phyloP scores from a whole-genome alignment of 1,284 basidiomycete species.

The Melampsora larici-populina region DNA sequence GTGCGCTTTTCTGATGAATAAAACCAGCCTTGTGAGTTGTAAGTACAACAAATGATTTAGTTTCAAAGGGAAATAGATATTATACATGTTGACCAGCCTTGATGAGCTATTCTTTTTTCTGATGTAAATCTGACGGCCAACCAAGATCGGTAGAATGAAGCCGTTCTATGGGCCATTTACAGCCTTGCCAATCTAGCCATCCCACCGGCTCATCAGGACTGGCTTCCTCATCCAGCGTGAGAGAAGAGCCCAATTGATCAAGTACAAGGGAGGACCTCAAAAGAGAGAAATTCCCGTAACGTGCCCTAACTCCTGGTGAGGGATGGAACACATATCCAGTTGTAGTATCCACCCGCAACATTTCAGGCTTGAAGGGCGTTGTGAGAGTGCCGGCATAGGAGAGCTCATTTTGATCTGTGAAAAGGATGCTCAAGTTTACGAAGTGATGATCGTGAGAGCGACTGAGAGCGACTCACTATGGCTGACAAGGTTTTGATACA shows the following conservation, averaged over 20 bases:
- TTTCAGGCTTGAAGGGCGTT: constrained; percentile 47
- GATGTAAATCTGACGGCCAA: background rate
- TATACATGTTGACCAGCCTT: no score
- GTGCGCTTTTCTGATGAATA: no score
- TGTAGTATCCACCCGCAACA: constrained; percentile 47
- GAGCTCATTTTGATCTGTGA: constrained; percentile 44
- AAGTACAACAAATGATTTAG: no score
- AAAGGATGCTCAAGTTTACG: background rate
- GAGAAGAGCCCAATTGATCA: constrained; percentile 46
- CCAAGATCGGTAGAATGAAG: background rate
- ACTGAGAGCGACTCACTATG: constrained; percentile 11
- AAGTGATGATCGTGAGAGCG: background rate
- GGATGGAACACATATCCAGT: constrained; percentile 54
- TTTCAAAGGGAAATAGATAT: no score
- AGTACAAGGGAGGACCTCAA: constrained; percentile 50
- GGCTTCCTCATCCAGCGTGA: constrained; percentile 46
- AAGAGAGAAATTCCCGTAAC: constrained; percentile 49
- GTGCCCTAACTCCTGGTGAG: constrained; percentile 45
- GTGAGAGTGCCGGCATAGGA: constrained; percentile 49
- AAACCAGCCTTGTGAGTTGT: no score
- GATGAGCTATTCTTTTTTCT: no score
- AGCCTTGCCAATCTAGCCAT: background rate
- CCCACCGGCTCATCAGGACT: background rate
- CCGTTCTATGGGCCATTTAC: background rate
- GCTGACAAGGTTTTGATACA: constrained; percentile 50